phyloP scores from a whole-genome alignment of 495 filamentous ascomycete species.

The Aspergillus sclerotiicarbonarius region DNA sequence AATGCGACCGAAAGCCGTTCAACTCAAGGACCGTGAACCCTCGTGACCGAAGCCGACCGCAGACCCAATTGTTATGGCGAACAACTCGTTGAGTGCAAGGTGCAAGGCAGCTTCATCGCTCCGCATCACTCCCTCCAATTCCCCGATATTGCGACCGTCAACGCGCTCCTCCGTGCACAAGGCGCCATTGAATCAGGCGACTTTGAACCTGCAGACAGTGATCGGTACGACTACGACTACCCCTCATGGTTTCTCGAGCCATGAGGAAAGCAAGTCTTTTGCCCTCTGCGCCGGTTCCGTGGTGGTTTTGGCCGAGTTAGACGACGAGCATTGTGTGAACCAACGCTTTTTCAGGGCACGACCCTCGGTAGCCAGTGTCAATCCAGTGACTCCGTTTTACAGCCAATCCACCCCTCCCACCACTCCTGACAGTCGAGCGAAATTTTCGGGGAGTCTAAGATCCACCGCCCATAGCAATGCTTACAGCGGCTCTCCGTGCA shows the following conservation, averaged over 20 bases:
- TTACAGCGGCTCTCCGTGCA: constrained; percentile 36
- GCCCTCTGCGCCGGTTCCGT: constrained; percentile 90
- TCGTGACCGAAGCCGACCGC: constrained; percentile 10
- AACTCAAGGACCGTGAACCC: constrained; percentile 29
- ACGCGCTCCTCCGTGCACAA: constrained; percentile 62
- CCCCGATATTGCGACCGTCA: constrained; percentile 62
- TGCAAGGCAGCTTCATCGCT: constrained; percentile 45
- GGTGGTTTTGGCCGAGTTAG: constrained; percentile 83
- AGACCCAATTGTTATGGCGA: constrained; percentile 31
- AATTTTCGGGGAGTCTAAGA: constrained; percentile 33
- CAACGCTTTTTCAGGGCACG: constrained; percentile 90
- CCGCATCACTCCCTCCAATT: constrained; percentile 79
- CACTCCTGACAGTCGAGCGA: constrained; percentile 42
- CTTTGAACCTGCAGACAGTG: constrained; percentile 73
- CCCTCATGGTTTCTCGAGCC: constrained; percentile 81
- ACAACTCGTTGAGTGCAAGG: constrained; percentile 36
- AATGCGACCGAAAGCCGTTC: constrained; percentile 20
- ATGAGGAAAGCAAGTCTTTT: constrained; percentile 67
- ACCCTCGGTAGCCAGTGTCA: constrained; percentile 71
- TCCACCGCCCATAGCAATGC: constrained; percentile 27
- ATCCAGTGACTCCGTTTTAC: constrained; percentile 51
- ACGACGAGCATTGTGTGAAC: constrained; percentile 64
- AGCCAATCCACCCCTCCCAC: constrained; percentile 60
- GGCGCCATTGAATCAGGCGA: constrained; percentile 42
- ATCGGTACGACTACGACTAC: constrained; percentile 85